Percentiles rank a stretch among this genome's conserved stretches.
Conservation (phyloP, 2,329 filamentous ascomycete species). For the Nothophoma quercina region DNA sequence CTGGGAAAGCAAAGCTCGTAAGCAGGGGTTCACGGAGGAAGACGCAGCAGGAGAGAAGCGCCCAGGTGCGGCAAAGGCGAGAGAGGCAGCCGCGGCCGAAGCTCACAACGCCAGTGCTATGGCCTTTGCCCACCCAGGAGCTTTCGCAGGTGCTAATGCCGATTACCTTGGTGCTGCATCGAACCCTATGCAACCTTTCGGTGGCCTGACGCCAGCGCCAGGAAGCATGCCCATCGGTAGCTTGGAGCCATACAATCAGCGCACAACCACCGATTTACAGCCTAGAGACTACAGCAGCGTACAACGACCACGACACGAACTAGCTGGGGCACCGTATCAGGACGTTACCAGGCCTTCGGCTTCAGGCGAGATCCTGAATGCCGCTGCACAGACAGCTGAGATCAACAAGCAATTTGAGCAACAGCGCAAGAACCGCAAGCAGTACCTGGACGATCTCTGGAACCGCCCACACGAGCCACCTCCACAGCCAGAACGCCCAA, state of each 20-base stretch:
- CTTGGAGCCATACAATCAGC: slow-evolving; percentile 70
- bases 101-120: slow-evolving; percentile 62
- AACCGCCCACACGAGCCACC: slow-evolving; percentile 82
- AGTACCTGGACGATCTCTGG: slow-evolving; percentile 85
- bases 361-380: slow-evolving; percentile 79
- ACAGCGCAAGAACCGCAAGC: slow-evolving; percentile 78
- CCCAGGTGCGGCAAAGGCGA: slow-evolving; percentile 86
- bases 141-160: slow-evolving; percentile 43
- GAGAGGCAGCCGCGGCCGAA: slow-evolving; percentile 78
- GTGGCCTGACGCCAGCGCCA: slow-evolving; percentile 69
- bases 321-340: slow-evolving; percentile 82
- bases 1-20: slow-evolving; percentile 96
- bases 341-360: slow-evolving; percentile 82
- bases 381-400: slow-evolving; percentile 87
- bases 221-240: slow-evolving; percentile 77
- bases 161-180: slow-evolving; percentile 42
- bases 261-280: slow-evolving; percentile 77
- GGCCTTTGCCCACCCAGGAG: slow-evolving; percentile 39
- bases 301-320: slow-evolving; percentile 85
- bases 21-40: slow-evolving; percentile 97
- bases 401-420: slow-evolving; percentile 86
- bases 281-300: slow-evolving; percentile 84
- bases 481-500: slow-evolving; percentile 55
- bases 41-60: slow-evolving; percentile 96
- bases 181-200: slow-evolving; percentile 54